Conservation (phyloP, 2,329 filamentous ascomycete species). For the Orbilia ellipsospora region DNA sequence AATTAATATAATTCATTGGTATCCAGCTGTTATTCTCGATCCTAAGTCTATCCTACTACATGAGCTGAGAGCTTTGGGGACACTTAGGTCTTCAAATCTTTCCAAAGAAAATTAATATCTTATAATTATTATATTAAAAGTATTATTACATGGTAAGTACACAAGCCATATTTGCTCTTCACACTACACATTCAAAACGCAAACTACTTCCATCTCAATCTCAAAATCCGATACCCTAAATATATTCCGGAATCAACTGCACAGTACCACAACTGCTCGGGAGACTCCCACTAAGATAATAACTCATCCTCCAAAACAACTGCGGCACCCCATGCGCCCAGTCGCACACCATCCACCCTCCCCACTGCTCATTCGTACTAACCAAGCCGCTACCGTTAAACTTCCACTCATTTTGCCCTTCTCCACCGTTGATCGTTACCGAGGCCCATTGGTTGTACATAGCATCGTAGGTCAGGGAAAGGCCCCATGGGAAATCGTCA, state of each 20-base stretch:
- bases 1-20: too few species aligned
- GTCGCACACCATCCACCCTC: conserved; percentile 43
- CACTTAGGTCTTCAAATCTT: too few species aligned
- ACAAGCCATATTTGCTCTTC: too few species aligned
- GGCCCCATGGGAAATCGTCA: conserved; percentile 31
- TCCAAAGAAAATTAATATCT: too few species aligned
- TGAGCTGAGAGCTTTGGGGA: too few species aligned
- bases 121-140: too few species aligned
- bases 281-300: conserved; percentile 16
- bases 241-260: conserved; percentile 34
- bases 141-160: too few species aligned
- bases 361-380: conserved; percentile 19
- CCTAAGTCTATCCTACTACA: too few species aligned
- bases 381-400: conserved; percentile 41
- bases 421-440: conserved; percentile 25
- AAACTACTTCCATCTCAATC: background rate
- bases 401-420: conserved; percentile 24
- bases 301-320: conserved; percentile 38
- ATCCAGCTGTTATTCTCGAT: too few species aligned
- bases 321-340: conserved; percentile 39
- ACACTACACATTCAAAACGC: background rate
- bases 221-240: background rate
- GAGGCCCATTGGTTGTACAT: conserved; percentile 39
- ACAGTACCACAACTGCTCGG: conserved; percentile 38
- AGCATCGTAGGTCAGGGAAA: conserved; percentile 35